A percentile compares a stretch with the other conserved stretches of the same genome.
Conservation (phyloP, 2,329 filamentous ascomycete genomes). For the Plectosphaerella cucumerina region DNA sequence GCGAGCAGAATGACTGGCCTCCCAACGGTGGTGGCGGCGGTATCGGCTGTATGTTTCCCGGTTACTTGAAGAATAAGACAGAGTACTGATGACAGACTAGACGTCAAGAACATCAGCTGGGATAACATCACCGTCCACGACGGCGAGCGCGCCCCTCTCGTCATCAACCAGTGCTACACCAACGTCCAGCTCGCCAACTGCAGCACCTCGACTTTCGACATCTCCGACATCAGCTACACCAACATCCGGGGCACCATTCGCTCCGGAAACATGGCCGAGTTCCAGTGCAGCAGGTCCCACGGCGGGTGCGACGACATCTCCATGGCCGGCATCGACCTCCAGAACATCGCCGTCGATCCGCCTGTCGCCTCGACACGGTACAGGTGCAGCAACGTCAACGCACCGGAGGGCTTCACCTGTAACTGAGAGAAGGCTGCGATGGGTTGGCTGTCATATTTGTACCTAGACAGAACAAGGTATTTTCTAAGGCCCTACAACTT, state of each 20-base stretch:
- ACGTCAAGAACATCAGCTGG: neutral
- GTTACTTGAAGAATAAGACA: neutral
- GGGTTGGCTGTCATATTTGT: too few relatives aligned
- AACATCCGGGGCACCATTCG: neutral
- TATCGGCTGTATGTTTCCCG: neutral
- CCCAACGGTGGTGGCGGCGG: neutral
- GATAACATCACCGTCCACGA: conserved; percentile 3
- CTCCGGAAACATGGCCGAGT: too few relatives aligned
- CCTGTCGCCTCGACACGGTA: neutral
- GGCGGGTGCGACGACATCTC: conserved; percentile 1
- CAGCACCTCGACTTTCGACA: conserved; percentile 1
- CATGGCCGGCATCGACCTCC: neutral
- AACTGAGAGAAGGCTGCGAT: too few relatives aligned
- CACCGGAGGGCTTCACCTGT: neutral
- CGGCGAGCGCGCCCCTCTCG: conserved; percentile 1
- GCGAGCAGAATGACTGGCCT: neutral
- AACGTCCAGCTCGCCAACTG: neutral
- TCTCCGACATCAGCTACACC: conserved; percentile 2
- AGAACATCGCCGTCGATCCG: conserved; percentile 1
- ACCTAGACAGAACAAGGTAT: too few relatives aligned
- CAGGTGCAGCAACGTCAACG: conserved; percentile 6
- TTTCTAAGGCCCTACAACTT: conserved; percentile 1
- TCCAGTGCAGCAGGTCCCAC: conserved; percentile 3
- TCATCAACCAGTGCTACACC: conserved; percentile 4
- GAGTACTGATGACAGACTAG: conserved; percentile 14